Conservation (phyloP, 495 filamentous ascomycete genomes). For the Bacidia gigantensis region DNA sequence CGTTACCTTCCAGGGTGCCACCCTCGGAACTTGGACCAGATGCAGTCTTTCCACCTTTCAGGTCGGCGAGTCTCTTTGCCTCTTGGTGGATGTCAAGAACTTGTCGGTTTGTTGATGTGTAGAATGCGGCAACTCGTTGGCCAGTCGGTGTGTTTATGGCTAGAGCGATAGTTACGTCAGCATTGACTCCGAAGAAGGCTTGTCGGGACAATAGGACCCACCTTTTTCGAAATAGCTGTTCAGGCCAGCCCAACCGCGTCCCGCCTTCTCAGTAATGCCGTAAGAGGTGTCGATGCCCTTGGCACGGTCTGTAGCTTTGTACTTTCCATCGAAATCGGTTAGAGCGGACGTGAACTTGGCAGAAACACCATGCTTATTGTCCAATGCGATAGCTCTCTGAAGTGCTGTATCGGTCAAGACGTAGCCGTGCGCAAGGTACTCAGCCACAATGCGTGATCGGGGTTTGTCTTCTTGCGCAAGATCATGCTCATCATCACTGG, state of each 20-base stretch:
- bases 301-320: conserved; percentile 66
- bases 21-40: conserved; percentile 5
- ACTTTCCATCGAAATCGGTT: conserved; percentile 62
- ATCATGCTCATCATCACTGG: conserved; percentile 44
- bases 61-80: conserved; percentile 69
- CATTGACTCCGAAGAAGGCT: too few species aligned
- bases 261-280: conserved; percentile 53
- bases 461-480: conserved; percentile 93
- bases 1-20: conserved; percentile 26
- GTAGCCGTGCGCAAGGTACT: conserved; percentile 93
- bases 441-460: conserved; percentile 77
- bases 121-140: conserved; percentile 73
- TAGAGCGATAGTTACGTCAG: conserved; percentile 6
- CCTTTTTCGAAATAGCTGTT: conserved; percentile 56
- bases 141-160: conserved; percentile 74
- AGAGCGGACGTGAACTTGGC: conserved; percentile 61
- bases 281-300: conserved; percentile 62
- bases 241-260: conserved; percentile 49
- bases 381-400: conserved; percentile 71
- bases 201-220: background rate
- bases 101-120: conserved; percentile 65
- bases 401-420: conserved; percentile 71
- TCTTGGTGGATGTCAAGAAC: conserved; percentile 86
- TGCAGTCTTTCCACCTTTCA: conserved; percentile 59
- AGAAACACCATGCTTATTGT: conserved; percentile 80